A percentile compares a stretch with the other conserved stretches of the same genome.
Evolutionary conservation across 1,284 basidiomycete genomes (phyloP).

Genomic region (Trichosporon ovoides): DNA sequence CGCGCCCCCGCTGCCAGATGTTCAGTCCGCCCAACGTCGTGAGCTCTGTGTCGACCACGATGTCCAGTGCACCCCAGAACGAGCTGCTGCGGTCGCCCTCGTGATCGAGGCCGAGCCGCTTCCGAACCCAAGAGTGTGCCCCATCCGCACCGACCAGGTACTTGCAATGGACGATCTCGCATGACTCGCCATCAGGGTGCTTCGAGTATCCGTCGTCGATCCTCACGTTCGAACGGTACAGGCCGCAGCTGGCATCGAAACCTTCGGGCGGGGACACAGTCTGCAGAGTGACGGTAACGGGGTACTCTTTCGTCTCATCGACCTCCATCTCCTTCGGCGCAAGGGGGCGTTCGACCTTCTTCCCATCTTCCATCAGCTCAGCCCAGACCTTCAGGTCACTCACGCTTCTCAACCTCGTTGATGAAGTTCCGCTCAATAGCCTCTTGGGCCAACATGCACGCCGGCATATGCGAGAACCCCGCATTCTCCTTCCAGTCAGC

Average conservation of each 20-base stretch:
- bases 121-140: constrained; percentile 21
- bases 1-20: constrained; percentile 31
- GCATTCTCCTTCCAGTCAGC: neutral
- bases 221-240: neutral
- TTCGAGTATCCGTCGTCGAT: neutral
- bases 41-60: constrained; percentile 20
- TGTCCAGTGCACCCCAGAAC: constrained; percentile 40
- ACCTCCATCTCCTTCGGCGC: neutral
- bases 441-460: constrained; percentile 14
- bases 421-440: constrained; percentile 19
- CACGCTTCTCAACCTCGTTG: constrained; percentile 12
- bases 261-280: constrained; percentile 10
- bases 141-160: constrained; percentile 30
- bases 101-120: constrained; percentile 29
- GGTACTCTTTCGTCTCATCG: constrained; percentile 23
- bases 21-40: constrained; percentile 31
- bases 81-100: constrained; percentile 39
- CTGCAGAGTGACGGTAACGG: constrained; percentile 25
- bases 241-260: neutral
- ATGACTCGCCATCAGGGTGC: too few species aligned
- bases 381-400: neutral
- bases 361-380: neutral
- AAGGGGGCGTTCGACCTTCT: constrained; percentile 16
- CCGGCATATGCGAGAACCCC: neutral
- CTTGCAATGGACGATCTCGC: constrained; percentile 6